Evolutionary conservation across 345 rosid species (phyloP).

Genomic region (Brassica carinata): DNA sequence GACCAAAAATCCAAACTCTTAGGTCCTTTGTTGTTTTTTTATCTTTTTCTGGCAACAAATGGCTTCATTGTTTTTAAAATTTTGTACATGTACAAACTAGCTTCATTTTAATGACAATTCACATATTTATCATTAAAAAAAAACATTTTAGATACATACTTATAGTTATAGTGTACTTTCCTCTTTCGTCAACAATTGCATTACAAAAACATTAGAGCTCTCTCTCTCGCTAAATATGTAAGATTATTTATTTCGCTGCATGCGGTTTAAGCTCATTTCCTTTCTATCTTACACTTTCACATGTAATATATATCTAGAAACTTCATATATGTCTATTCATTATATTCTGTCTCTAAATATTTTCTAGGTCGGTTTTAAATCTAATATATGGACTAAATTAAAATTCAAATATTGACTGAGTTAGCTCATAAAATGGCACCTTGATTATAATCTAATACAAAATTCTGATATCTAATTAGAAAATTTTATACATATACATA

Average conservation of each 20-base stretch:
- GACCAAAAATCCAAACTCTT: too few species aligned
- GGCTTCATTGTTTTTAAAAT: too few species aligned
- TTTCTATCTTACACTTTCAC: slow-evolving; percentile 4
- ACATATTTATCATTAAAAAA: background rate
- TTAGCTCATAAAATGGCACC: background rate
- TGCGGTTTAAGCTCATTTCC: background rate
- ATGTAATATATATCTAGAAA: background rate
- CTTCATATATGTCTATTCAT: background rate
- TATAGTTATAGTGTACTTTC: background rate
- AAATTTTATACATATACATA: background rate
- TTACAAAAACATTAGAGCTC: background rate
- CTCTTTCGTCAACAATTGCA: slow-evolving; percentile 30
- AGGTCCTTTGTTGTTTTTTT: too few species aligned
- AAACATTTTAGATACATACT: slow-evolving; percentile 18
- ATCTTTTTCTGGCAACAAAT: too few species aligned
- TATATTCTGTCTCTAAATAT: background rate
- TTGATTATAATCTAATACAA: background rate
- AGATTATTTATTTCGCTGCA: background rate
- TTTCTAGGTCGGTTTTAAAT: background rate
- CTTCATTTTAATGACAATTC: too few species aligned
- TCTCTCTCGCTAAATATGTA: slow-evolving; percentile 14
- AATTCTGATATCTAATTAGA: background rate
- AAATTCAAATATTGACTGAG: background rate
- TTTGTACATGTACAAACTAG: too few species aligned
- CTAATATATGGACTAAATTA: background rate